Conservation (phyloP, 225 moss, liverwort and hornwort species). For the Lunularia cruciata region DNA sequence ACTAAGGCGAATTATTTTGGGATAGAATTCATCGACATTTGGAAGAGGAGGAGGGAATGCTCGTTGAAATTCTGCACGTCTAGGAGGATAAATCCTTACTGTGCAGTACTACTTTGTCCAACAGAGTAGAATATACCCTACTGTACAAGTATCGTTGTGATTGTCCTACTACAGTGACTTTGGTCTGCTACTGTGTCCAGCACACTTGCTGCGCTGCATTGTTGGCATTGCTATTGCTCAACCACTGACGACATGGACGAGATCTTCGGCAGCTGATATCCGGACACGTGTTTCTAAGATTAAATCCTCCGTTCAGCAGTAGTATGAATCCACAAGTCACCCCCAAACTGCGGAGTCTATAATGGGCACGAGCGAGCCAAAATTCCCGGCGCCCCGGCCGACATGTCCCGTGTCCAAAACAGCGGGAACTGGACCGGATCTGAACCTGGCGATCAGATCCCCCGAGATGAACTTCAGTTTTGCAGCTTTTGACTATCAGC, state of each 20-base stretch:
- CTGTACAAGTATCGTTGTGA: background rate
- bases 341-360: background rate
- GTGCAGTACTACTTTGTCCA: no score
- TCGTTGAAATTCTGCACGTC: no score
- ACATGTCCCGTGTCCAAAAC: constrained; percentile 5
- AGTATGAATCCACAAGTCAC: background rate
- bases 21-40: no score
- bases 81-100: no score
- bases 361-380: background rate
- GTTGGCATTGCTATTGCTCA: background rate
- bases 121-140: no score
- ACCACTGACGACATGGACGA: background rate
- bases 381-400: background rate
- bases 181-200: background rate
- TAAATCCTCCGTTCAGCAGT: background rate
- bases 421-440: background rate
- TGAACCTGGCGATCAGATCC: background rate
- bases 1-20: no score
- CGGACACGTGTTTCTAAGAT: background rate
- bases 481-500: background rate
- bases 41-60: no score
- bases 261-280: background rate
- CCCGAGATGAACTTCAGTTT: background rate
- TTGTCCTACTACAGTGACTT: background rate
- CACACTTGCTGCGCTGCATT: background rate